Evolutionary conservation across 2,329 filamentous ascomycete genomes (phyloP).

Genomic region (Fusarium sp.): DNA sequence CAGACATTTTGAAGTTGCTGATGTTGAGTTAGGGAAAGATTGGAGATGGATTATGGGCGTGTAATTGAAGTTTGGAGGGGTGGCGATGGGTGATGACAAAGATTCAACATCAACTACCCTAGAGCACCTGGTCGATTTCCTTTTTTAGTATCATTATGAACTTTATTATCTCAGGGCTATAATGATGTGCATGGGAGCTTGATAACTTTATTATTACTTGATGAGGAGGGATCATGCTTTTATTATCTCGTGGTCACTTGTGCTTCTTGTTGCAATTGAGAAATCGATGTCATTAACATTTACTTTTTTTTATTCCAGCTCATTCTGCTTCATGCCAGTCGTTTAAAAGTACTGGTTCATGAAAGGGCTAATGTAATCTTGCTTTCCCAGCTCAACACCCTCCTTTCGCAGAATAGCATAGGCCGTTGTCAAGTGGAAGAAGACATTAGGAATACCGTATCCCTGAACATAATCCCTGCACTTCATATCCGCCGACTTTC

Average conservation of each 20-base stretch:
- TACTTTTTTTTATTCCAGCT: constrained; percentile 7
- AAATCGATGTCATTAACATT: not conserved
- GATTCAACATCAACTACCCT: constrained; percentile 24
- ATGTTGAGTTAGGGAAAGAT: constrained; percentile 4
- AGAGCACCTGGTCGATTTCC: not conserved
- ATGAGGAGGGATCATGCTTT: too few relatives aligned
- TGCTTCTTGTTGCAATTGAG: too few relatives aligned
- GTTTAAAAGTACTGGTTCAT: constrained; percentile 47
- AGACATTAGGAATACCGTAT: constrained; percentile 72
- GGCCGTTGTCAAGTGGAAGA: constrained; percentile 73
- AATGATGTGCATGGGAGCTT: too few relatives aligned
- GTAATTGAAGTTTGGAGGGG: constrained; percentile 35
- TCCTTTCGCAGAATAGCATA: constrained; percentile 74
- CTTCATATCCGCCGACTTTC: constrained; percentile 47
- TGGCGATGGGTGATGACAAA: constrained; percentile 36
- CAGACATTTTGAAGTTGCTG: constrained; percentile 50
- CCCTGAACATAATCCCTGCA: constrained; percentile 61
- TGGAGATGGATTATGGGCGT: constrained; percentile 5
- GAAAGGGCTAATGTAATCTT: constrained; percentile 64
- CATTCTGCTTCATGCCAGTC: not conserved
- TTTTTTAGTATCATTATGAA: too few relatives aligned
- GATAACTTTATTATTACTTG: too few relatives aligned
- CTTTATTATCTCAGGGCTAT: too few relatives aligned
- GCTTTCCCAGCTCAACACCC: constrained; percentile 75
- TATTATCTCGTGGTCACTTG: too few relatives aligned